Conservation (phyloP, 1,284 basidiomycete species). For the Fomitiporia mediterranea region DNA sequence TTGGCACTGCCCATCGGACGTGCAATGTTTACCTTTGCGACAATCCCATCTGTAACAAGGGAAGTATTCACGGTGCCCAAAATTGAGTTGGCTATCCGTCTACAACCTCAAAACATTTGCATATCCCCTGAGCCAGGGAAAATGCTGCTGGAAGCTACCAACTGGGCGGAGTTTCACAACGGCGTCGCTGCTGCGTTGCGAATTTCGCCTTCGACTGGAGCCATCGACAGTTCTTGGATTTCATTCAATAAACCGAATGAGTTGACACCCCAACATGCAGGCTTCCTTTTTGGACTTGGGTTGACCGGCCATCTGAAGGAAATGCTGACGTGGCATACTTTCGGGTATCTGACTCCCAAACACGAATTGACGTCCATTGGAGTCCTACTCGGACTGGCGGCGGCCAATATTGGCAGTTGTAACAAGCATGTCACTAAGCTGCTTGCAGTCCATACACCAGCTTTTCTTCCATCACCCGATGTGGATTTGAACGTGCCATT, state of each 20-base stretch:
- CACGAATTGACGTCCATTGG: conserved; percentile 95
- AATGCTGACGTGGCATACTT: conserved; percentile 86
- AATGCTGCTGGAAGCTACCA: conserved; percentile 62
- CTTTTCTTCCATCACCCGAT: conserved; percentile 81
- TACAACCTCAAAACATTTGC: conserved; percentile 64
- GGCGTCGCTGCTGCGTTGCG: conserved; percentile 90
- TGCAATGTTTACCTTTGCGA: conserved; percentile 84
- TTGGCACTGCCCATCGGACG: conserved; percentile 82
- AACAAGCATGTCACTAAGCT: conserved; percentile 88
- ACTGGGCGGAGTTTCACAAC: conserved; percentile 97
- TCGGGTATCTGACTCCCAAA: conserved; percentile 90
- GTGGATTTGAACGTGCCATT: conserved; percentile 89
- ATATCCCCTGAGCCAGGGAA: conserved; percentile 63
- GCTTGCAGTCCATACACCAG: conserved; percentile 89
- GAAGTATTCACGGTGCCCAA: conserved; percentile 78
- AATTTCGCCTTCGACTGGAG: conserved; percentile 70
- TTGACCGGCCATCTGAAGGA: conserved; percentile 85
- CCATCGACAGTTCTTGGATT: conserved; percentile 89
- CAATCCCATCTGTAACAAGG: conserved; percentile 63
- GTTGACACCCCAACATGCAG: conserved; percentile 88
- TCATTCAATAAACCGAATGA: conserved; percentile 88
- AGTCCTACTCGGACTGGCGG: conserved; percentile 86
- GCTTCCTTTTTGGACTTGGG: conserved; percentile 91
- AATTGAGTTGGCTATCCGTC: conserved; percentile 72
- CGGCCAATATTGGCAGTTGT: conserved; percentile 85